A percentile compares a stretch with the other conserved stretches of the same genome.
phyloP scores from a whole-genome alignment of 2,329 filamentous ascomycete species.

The Coleophoma crateriformis region DNA sequence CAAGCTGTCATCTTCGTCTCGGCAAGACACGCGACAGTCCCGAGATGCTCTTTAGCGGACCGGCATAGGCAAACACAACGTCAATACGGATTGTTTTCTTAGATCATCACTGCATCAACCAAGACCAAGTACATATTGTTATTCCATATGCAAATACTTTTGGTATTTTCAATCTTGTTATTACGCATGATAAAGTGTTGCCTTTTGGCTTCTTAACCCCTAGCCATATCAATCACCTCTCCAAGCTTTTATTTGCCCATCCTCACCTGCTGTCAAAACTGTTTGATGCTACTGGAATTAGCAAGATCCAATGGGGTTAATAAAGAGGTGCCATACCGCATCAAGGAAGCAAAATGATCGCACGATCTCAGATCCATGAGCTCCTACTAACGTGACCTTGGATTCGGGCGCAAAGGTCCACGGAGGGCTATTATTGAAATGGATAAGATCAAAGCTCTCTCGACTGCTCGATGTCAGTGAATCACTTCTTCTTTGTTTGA shows the following conservation, averaged over 20 bases:
- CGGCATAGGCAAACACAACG: background rate
- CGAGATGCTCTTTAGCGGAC: background rate
- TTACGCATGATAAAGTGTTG: no score
- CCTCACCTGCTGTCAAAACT: conserved; percentile 33
- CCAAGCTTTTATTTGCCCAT: conserved; percentile 34
- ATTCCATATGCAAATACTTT: no score
- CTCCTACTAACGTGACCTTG: conserved; percentile 54
- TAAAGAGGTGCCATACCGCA: conserved; percentile 31
- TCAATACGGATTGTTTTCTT: no score
- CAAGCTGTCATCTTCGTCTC: conserved; percentile 20
- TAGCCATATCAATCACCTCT: conserved; percentile 17
- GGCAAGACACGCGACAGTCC: conserved; percentile 6
- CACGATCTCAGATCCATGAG: conserved; percentile 59
- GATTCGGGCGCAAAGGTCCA: conserved; percentile 52
- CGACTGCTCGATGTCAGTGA: conserved; percentile 30
- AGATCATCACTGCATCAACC: no score
- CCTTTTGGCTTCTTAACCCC: no score
- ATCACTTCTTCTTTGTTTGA: no score
- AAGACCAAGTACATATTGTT: no score
- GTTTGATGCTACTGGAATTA: conserved; percentile 20
- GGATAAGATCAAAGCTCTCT: conserved; percentile 54
- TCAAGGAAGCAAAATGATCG: conserved; percentile 60
- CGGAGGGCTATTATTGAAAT: conserved; percentile 43
- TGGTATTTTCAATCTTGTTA: no score
- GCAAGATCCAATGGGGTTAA: background rate